Percentiles rank a stretch among this genome's conserved stretches.
phyloP scores from a whole-genome alignment of 768 basidiomycete species.

The Naganishia randhawae region DNA sequence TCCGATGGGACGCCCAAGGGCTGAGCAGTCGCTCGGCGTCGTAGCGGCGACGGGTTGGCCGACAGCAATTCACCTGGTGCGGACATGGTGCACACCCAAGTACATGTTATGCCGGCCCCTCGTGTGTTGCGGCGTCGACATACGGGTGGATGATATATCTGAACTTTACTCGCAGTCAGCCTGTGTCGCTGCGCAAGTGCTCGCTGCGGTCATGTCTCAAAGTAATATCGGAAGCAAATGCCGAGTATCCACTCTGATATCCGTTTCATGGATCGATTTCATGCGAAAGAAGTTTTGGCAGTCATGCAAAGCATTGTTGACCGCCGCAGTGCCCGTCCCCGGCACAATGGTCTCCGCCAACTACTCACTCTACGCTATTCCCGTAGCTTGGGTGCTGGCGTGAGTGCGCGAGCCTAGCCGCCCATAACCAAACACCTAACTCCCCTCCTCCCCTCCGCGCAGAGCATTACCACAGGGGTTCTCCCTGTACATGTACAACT shows the following conservation, averaged over 20 bases:
- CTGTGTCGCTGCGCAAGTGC: too few species aligned
- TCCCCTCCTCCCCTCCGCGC: background rate
- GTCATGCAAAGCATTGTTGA: too few species aligned
- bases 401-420: background rate
- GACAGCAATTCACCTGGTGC: background rate
- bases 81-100: too few species aligned
- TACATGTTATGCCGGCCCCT: too few species aligned
- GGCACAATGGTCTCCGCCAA: background rate
- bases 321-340: background rate
- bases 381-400: conserved; percentile 12
- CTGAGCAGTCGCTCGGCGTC: background rate
- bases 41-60: background rate
- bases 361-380: conserved; percentile 17
- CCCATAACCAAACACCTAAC: background rate
- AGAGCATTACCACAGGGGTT: background rate
- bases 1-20: background rate
- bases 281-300: too few species aligned
- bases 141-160: too few species aligned
- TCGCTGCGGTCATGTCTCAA: conserved; percentile 3
- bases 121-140: too few species aligned
- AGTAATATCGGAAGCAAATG: background rate
- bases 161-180: background rate
- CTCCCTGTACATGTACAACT: conserved; percentile 5
- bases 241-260: background rate
- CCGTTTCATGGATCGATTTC: too few species aligned